Percentiles rank a stretch among this genome's conserved stretches.
These are phyloP conservation scores for Penicillium riverlandense DNA, from an alignment of 495 filamentous ascomycete genomes.

Conservation along the genomic window DNA sequence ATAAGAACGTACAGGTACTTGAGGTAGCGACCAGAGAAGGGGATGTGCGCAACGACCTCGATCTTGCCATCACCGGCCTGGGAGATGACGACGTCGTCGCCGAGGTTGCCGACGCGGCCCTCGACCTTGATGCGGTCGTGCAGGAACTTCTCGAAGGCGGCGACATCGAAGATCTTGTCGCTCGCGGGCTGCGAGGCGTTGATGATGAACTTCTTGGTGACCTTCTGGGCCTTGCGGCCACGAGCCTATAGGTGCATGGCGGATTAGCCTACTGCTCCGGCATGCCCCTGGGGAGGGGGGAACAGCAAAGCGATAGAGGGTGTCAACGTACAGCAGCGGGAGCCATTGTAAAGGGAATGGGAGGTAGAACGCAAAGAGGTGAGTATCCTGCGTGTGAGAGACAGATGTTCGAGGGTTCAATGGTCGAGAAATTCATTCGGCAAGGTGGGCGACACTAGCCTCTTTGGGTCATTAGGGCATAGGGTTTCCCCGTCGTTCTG, in stretches of 20 bases:
- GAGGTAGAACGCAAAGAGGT: slow-evolving; percentile 47
- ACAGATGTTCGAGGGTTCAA: slow-evolving; percentile 8
- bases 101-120: slow-evolving; percentile 94
- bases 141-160: slow-evolving; percentile 98
- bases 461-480: slow-evolving; percentile 24
- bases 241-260: slow-evolving; percentile 33
- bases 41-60: slow-evolving; percentile 93
- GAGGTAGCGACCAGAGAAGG: slow-evolving; percentile 96
- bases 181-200: slow-evolving; percentile 93
- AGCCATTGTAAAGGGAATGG: slow-evolving; percentile 41
- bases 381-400: slow-evolving; percentile 47
- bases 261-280: slow-evolving; percentile 88
- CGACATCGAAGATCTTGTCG: slow-evolving; percentile 99
- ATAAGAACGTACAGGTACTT: slow-evolving; percentile 93
- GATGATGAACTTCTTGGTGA: slow-evolving; percentile 87
- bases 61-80: slow-evolving; percentile 92
- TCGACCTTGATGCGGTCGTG: slow-evolving; percentile 99
- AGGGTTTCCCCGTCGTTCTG: background rate
- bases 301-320: slow-evolving; percentile 76
- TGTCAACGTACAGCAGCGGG: slow-evolving; percentile 65
- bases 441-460: slow-evolving; percentile 22
- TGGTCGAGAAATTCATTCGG: slow-evolving; percentile 8
- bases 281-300: slow-evolving; percentile 21
- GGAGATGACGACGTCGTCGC: slow-evolving; percentile 84
- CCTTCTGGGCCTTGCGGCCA: slow-evolving; percentile 59